A percentile compares a stretch with the other conserved stretches of the same genome.
Evolutionary conservation across 495 filamentous ascomycete genomes (phyloP).

Genomic region (Pseudoneurospora amorphoporcata): DNA sequence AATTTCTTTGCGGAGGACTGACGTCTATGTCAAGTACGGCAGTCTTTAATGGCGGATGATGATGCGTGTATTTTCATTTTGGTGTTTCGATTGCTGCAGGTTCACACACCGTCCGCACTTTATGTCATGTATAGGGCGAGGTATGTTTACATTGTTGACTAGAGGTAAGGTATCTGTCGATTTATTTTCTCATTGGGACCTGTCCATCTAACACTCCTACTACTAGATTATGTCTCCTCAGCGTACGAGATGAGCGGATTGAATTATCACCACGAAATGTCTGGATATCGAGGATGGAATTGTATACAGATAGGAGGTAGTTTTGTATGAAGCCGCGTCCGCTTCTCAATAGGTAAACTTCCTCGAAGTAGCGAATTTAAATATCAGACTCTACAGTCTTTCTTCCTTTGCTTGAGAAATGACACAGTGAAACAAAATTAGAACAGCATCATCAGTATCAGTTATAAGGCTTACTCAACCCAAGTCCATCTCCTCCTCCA

Average conservation of each 20-base stretch:
- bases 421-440: no score
- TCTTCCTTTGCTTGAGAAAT: background rate
- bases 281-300: background rate
- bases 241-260: background rate
- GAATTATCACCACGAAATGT: background rate
- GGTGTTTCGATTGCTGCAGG: no score
- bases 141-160: background rate
- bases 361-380: background rate
- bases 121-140: background rate
- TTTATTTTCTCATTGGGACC: no score
- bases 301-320: background rate
- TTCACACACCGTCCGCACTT: background rate
- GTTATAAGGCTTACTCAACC: background rate
- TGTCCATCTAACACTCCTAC: background rate
- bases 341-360: background rate
- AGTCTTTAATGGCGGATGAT: no score
- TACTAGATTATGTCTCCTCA: background rate
- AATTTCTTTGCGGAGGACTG: background rate
- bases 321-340: background rate
- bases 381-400: background rate
- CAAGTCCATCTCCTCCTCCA: background rate
- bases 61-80: no score
- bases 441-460: no score
- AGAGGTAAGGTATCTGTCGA: background rate
- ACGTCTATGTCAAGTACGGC: background rate